These are phyloP conservation scores for Neurospora sp. DNA, from an alignment of 2,329 filamentous ascomycete species.

Conservation along the genomic window DNA sequence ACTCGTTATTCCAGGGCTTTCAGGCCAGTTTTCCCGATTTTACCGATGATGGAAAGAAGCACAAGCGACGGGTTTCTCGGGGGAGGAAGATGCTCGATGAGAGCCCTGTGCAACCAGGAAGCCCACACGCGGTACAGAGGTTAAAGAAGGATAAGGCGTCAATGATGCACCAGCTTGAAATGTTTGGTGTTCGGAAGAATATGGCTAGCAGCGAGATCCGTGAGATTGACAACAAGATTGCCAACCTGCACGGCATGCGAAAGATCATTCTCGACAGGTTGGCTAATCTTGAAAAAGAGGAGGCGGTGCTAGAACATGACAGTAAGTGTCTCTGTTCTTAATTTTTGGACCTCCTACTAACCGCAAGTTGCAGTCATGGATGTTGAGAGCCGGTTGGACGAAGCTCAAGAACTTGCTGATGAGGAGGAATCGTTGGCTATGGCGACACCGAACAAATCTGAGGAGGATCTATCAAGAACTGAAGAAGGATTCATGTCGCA, in stretches of 20 bases:
- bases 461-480: slow-evolving; percentile 42
- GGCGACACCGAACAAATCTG: slow-evolving; percentile 41
- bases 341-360: slow-evolving; percentile 5
- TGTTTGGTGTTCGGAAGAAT: slow-evolving; percentile 87
- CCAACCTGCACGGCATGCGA: slow-evolving; percentile 86
- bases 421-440: slow-evolving; percentile 48
- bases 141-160: slow-evolving; percentile 72
- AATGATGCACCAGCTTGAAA: slow-evolving; percentile 78
- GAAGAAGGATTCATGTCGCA: slow-evolving; percentile 83
- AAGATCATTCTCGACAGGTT: slow-evolving; percentile 83
- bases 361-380: slow-evolving; percentile 44
- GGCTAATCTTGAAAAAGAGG: slow-evolving; percentile 80
- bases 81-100: slow-evolving; percentile 69
- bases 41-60: slow-evolving; percentile 60
- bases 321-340: slow-evolving; percentile 38
- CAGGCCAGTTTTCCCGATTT: slow-evolving; percentile 73
- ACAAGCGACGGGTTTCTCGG: slow-evolving; percentile 60
- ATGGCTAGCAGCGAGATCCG: slow-evolving; percentile 95
- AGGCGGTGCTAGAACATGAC: slow-evolving; percentile 82
- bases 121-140: slow-evolving; percentile 58
- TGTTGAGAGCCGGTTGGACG: slow-evolving; percentile 51
- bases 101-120: slow-evolving; percentile 41
- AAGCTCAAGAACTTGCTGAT: slow-evolving; percentile 48
- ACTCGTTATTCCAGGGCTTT: slow-evolving; percentile 95
- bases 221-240: slow-evolving; percentile 94